These are phyloP conservation scores for Dictyostelium intermedium DNA, from an alignment of 78 protist genomes.

Conservation along the genomic window DNA sequence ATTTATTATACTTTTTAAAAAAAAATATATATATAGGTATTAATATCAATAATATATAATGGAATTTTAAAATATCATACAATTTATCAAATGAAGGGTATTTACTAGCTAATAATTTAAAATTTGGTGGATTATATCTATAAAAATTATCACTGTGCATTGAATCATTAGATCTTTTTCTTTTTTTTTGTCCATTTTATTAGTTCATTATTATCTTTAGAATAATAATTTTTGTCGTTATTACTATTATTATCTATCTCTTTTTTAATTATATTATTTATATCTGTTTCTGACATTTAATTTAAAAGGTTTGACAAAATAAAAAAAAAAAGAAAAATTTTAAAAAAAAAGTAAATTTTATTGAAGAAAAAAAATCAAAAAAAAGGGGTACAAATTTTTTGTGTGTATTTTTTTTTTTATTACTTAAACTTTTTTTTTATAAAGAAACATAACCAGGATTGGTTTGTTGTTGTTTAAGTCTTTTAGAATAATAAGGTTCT, in stretches of 20 bases:
- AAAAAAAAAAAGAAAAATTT: not conserved
- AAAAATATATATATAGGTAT: too few species aligned
- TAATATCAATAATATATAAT: too few species aligned
- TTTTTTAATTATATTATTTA: not conserved
- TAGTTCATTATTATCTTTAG: not conserved
- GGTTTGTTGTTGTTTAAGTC: not conserved
- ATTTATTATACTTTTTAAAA: slow-evolving; percentile 29
- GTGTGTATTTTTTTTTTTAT: too few species aligned
- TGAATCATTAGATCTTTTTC: slow-evolving; percentile 7
- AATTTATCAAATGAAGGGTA: slow-evolving; percentile 57
- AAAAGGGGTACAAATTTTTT: too few species aligned
- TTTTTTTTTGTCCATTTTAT: slow-evolving; percentile 31
- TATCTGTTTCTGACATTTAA: not conserved
- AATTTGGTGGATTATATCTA: slow-evolving; percentile 63
- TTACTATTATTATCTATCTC: not conserved
- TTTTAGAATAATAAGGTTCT: slow-evolving; percentile 36
- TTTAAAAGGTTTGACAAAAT: not conserved
- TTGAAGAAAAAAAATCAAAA: too few species aligned
- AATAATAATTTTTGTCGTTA: not conserved
- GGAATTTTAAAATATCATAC: slow-evolving; percentile 13
- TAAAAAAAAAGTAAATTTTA: too few species aligned
- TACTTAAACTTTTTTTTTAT: not conserved
- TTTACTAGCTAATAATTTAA: slow-evolving; percentile 44
- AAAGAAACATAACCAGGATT: slow-evolving; percentile 79
- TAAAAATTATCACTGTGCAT: slow-evolving; percentile 55